A percentile compares a stretch with the other conserved stretches of the same genome.
Evolutionary conservation across 2,329 filamentous ascomycete genomes (phyloP).

Genomic region (Westerdykella sp.): DNA sequence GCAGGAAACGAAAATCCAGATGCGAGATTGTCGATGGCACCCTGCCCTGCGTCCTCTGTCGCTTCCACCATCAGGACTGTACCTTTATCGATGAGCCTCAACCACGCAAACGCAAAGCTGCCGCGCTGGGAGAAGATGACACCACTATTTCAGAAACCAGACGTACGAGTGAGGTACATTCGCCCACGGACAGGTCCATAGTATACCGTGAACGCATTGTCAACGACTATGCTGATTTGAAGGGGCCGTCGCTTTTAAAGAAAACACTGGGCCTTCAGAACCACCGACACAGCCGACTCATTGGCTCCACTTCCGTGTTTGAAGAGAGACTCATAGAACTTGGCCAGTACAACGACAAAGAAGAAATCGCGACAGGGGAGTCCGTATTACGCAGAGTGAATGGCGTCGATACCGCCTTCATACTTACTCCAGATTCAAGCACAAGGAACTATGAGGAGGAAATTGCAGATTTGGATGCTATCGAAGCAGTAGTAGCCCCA

Average conservation of each 20-base stretch:
- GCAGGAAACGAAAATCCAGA: constrained; percentile 57
- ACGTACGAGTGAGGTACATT: constrained; percentile 1
- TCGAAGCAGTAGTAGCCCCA: constrained; percentile 64
- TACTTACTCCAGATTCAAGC: constrained; percentile 21
- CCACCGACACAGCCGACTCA: constrained; percentile 22
- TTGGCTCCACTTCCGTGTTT: constrained; percentile 26
- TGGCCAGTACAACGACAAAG: constrained; percentile 8
- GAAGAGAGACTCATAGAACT: constrained; percentile 23
- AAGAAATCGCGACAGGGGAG: constrained; percentile 9
- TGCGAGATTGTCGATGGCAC: constrained; percentile 61
- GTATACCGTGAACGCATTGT: constrained; percentile 23
- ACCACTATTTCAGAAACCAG: constrained; percentile 1
- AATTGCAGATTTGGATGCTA: constrained; percentile 54
- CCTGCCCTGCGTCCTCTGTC: constrained; percentile 58
- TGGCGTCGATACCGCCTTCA: constrained; percentile 17
- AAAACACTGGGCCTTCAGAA: constrained; percentile 32
- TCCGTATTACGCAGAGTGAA: constrained; percentile 22
- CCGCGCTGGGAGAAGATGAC: constrained; percentile 11
- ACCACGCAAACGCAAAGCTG: constrained; percentile 60
- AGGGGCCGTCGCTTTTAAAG: constrained; percentile 31
- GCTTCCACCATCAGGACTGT: constrained; percentile 60
- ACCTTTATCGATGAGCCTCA: constrained; percentile 62
- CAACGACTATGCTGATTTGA: constrained; percentile 30
- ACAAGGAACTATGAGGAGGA: constrained; percentile 27
- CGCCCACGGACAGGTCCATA: constrained; percentile 8